A percentile compares a stretch with the other conserved stretches of the same genome.
Evolutionary conservation across 306 rosid genomes (phyloP).

Genomic region (Inga oerstediana): DNA sequence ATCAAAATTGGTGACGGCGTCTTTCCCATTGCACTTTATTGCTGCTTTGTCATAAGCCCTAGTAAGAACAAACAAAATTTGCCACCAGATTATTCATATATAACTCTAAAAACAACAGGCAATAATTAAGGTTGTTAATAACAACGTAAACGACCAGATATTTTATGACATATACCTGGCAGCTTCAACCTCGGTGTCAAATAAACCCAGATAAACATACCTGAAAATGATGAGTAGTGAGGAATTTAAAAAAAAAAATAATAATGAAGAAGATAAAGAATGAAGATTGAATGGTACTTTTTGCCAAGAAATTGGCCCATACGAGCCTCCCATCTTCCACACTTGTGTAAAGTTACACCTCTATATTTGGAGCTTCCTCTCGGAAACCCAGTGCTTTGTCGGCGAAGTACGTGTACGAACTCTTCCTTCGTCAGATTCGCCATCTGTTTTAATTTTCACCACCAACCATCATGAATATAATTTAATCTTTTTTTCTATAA

Average conservation of each 20-base stretch:
- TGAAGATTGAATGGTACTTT: constrained; percentile 55
- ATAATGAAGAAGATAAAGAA: not conserved
- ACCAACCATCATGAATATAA: constrained; percentile 2
- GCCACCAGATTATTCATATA: not conserved
- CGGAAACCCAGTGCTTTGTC: constrained; percentile 99
- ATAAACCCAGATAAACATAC: constrained; percentile 93
- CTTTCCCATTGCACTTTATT: constrained; percentile 93
- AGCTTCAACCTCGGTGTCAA: constrained; percentile 94
- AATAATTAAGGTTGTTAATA: constrained; percentile 2
- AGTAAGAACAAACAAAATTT: constrained; percentile 16
- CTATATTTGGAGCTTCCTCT: constrained; percentile 99
- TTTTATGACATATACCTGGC: constrained; percentile 59
- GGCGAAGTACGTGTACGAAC: constrained; percentile 98
- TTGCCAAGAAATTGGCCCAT: constrained; percentile 99
- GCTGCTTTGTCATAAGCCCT: constrained; percentile 99
- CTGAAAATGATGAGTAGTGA: constrained; percentile 38
- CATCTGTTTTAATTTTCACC: constrained; percentile 58
- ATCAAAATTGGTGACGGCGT: constrained; percentile 99
- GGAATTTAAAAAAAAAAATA: constrained; percentile 15
- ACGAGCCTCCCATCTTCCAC: constrained; percentile 99
- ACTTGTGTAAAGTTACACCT: constrained; percentile 97
- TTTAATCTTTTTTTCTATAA: not conserved
- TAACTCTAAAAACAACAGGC: constrained; percentile 10
- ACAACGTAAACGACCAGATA: not conserved
- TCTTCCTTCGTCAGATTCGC: constrained; percentile 92